Evolutionary conservation across 495 filamentous ascomycete species (phyloP).

Genomic region (Daldinia grandis): DNA sequence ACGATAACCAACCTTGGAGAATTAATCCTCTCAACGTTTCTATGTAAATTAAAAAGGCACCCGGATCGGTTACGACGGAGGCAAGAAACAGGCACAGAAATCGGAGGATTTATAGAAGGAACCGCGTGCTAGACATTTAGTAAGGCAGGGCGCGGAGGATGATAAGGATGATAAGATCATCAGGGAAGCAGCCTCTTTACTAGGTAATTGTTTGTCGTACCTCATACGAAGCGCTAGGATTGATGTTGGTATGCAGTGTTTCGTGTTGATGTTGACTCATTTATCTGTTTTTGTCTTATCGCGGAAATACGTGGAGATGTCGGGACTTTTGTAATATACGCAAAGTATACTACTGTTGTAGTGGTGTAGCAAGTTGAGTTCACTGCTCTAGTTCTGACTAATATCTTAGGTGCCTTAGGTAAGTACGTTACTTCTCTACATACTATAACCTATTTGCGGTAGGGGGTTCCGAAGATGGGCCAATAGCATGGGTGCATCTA

Average conservation of each 20-base stretch:
- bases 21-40: background rate
- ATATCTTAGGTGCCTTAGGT: background rate
- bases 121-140: background rate
- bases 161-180: background rate
- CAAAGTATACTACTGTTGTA: background rate
- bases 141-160: background rate
- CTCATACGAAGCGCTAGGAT: background rate
- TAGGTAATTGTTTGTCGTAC: background rate
- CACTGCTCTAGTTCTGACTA: background rate
- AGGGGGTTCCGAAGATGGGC: too few species aligned
- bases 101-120: background rate
- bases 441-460: too few species aligned
- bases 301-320: background rate
- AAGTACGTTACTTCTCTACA: too few species aligned
- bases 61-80: background rate
- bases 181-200: background rate
- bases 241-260: background rate
- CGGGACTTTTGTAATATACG: background rate
- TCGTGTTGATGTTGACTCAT: background rate
- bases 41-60: background rate
- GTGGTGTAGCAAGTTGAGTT: background rate
- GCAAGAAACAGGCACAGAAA: background rate
- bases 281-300: background rate
- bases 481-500: too few species aligned
- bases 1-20: background rate